phyloP scores from a whole-genome alignment of 2,329 filamentous ascomycete genomes.

The Fusarium veterinarium region DNA sequence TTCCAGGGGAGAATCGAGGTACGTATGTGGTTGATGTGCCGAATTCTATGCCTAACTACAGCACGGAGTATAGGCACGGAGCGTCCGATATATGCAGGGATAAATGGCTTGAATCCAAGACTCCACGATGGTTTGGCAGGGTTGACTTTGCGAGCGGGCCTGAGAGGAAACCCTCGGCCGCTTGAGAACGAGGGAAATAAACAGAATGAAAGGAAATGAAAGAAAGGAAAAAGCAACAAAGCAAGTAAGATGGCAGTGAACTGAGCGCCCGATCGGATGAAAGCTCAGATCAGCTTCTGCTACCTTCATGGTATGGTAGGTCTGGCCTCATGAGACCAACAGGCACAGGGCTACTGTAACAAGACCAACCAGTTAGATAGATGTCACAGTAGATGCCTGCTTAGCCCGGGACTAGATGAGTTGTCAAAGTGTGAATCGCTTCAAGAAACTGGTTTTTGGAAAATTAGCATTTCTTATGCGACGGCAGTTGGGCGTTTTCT shows the following conservation, averaged over 20 bases:
- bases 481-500: conserved; percentile 2
- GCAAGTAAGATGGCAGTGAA: background rate
- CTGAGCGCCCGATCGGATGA: conserved; percentile 7
- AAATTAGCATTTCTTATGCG: conserved; percentile 38
- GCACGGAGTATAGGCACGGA: background rate
- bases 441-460: conserved; percentile 27
- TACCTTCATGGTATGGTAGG: background rate
- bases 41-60: background rate
- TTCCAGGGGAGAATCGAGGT: background rate
- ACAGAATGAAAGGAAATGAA: background rate
- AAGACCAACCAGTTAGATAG: background rate
- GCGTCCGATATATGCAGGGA: conserved; percentile 33
- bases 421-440: conserved; percentile 32
- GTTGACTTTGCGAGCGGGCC: conserved; percentile 4
- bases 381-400: conserved; percentile 1
- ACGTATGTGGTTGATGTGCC: conserved; percentile 11
- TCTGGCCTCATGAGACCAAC: conserved; percentile 15
- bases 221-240: background rate
- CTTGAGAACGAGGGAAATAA: background rate
- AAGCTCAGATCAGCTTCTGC: conserved; percentile 29
- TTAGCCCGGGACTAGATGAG: conserved; percentile 34
- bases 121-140: conserved; percentile 16
- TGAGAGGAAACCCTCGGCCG: background rate
- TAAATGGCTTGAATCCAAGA: conserved; percentile 2
- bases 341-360: background rate